Base-by-base conservation (phyloP, 441 rosid species). In the Hypseocharis bilobata region DNA sequence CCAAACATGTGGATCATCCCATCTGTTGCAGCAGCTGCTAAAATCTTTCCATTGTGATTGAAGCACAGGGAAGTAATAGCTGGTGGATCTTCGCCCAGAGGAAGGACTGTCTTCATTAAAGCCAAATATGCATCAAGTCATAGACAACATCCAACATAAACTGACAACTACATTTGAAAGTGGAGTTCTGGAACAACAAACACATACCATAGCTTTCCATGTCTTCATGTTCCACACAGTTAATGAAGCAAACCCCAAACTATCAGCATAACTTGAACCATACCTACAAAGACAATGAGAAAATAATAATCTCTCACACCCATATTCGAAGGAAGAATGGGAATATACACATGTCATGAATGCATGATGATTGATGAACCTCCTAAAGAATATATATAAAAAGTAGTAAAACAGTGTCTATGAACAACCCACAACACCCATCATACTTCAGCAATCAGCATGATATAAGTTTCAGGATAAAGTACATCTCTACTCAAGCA, bases 1-100 rank as follows among this genome's bases (percentile, higher is more conserved):
- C 89, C 92, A 70, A 86, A 86, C 86, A 86, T 86, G 78, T 86
- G 89, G 64, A 86, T 86, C 92, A 86, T 86, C 75, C 89, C 88
- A 81, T 86, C 89, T 32, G 84, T 79, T 26, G 92, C 92, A 59
- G 92, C 73, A 71, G 89, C 92, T 36, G 92, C 92, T 71, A 84
- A 74, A 69, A 86, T 84, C 75, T 86, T 86, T 57, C 92, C 89
- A 61, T 86, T 86, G 84, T 86, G 92, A 76, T 83, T 84, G 76
- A 86, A 86, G 74, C 92, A 83, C 28, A 83, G 20, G 25, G 89
- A 86, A 70, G 92, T 86, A 61, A 86, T 82, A 70, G 89, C 89
- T 22, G 89, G 92, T 36, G 88, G 92, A 80, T 86, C 92, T 79
- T 86, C 84, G 62, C 92, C 92, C 66, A 84, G 89, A 63, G 92